A percentile compares a stretch with the other conserved stretches of the same genome.
These are phyloP conservation scores for Fusarium tupiense DNA, from an alignment of 2,329 filamentous ascomycete genomes.

Conservation along the genomic window DNA sequence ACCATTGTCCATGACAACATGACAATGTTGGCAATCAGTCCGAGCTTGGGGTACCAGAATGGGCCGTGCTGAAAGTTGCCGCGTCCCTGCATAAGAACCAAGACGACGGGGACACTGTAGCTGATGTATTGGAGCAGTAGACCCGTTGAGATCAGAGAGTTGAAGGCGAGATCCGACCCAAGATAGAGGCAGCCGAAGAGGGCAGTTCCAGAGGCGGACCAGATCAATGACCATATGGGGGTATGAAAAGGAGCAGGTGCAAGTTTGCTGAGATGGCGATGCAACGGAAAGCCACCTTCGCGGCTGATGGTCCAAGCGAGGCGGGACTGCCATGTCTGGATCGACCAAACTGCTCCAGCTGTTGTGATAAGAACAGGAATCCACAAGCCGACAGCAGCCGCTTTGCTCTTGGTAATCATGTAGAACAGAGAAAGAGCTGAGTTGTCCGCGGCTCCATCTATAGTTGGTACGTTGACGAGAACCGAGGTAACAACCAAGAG, in stretches of 20 bases:
- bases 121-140: background rate
- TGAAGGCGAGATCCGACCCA: background rate
- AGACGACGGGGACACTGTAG: background rate
- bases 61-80: background rate
- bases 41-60: background rate
- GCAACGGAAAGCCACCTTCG: background rate
- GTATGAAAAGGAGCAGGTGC: background rate
- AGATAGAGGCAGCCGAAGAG: slow-evolving; percentile 5
- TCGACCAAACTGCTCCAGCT: slow-evolving; percentile 2
- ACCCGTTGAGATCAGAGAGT: slow-evolving; percentile 2
- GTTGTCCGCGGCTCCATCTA: background rate
- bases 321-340: slow-evolving; percentile 7
- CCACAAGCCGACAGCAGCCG: background rate
- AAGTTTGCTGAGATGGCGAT: slow-evolving; percentile 2
- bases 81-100: background rate
- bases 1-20: background rate
- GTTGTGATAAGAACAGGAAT: background rate
- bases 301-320: background rate
- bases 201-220: background rate
- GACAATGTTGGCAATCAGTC: background rate
- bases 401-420: background rate
- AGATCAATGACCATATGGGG: background rate
- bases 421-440: slow-evolving; percentile 1
- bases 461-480: background rate
- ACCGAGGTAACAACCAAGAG: background rate